phyloP scores from a whole-genome alignment of 2,329 filamentous ascomycete species.

The Fusarium albidum region DNA sequence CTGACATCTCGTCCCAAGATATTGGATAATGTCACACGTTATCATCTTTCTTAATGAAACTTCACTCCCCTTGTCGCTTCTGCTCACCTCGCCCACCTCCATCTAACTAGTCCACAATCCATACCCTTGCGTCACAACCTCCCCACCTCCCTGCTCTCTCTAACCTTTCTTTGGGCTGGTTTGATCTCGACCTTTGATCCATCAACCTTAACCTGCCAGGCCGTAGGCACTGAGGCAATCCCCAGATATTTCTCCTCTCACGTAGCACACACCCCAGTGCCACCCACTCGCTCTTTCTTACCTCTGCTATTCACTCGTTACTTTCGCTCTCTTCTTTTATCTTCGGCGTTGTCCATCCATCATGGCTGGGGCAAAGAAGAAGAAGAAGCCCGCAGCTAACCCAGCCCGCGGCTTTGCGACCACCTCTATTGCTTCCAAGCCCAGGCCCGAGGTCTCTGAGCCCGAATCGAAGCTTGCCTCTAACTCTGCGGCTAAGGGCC shows the following conservation, averaged over 20 bases:
- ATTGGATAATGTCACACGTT: no score
- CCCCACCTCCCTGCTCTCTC: slow-evolving; percentile 25
- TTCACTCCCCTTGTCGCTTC: not conserved
- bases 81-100: not conserved
- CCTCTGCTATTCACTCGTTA: slow-evolving; percentile 2
- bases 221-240: not conserved
- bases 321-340: not conserved
- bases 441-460: slow-evolving; percentile 67
- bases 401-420: slow-evolving; percentile 93
- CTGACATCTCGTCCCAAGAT: no score
- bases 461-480: slow-evolving; percentile 40
- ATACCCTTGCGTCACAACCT: slow-evolving; percentile 33
- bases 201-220: not conserved
- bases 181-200: slow-evolving; percentile 8
- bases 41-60: no score
- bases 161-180: slow-evolving; percentile 15
- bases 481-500: slow-evolving; percentile 29
- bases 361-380: slow-evolving; percentile 82
- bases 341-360: slow-evolving; percentile 20
- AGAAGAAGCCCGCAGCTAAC: slow-evolving; percentile 89
- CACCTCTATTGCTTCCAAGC: slow-evolving; percentile 87
- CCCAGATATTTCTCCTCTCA: slow-evolving; percentile 7
- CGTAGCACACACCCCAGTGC: not conserved
- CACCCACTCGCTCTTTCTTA: not conserved
- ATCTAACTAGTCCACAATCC: slow-evolving; percentile 22